Percentiles rank a stretch among this genome's conserved stretches.
Evolutionary conservation across 208 protist genomes (phyloP).

Genomic region (Trichomonas vaginalis): DNA sequence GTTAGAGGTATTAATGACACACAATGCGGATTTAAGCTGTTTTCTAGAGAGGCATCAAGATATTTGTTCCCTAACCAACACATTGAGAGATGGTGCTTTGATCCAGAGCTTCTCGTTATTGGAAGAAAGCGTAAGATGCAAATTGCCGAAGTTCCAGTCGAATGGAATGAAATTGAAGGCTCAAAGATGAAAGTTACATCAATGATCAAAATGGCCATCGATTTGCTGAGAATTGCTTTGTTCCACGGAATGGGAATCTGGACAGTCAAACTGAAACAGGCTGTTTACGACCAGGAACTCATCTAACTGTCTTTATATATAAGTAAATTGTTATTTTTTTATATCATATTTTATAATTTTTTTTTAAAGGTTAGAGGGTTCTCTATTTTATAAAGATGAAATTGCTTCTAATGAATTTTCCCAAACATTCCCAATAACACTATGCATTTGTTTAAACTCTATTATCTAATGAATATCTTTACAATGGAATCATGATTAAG

Average conservation of each 20-base stretch:
- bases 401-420: too few species aligned
- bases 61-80: slow-evolving; percentile 27
- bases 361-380: too few species aligned
- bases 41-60: slow-evolving; percentile 16
- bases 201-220: not conserved
- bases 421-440: too few species aligned
- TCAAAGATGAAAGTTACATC: slow-evolving; percentile 21
- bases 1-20: slow-evolving; percentile 20
- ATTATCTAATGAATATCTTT: too few species aligned
- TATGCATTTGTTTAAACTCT: too few species aligned
- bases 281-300: not conserved
- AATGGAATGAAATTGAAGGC: slow-evolving; percentile 28
- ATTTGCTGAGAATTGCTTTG: not conserved
- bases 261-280: not conserved
- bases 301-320: too few species aligned
- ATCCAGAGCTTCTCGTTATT: slow-evolving; percentile 30
- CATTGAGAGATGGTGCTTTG: slow-evolving; percentile 28
- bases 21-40: slow-evolving; percentile 34
- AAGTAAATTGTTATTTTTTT: too few species aligned
- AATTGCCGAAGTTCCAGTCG: slow-evolving; percentile 22
- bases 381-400: too few species aligned
- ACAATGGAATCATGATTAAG: too few species aligned
- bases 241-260: not conserved
- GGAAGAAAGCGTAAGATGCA: slow-evolving; percentile 2
- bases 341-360: too few species aligned